phyloP scores from a whole-genome alignment of 2,329 filamentous ascomycete species.

The Colletotrichum cereale region DNA sequence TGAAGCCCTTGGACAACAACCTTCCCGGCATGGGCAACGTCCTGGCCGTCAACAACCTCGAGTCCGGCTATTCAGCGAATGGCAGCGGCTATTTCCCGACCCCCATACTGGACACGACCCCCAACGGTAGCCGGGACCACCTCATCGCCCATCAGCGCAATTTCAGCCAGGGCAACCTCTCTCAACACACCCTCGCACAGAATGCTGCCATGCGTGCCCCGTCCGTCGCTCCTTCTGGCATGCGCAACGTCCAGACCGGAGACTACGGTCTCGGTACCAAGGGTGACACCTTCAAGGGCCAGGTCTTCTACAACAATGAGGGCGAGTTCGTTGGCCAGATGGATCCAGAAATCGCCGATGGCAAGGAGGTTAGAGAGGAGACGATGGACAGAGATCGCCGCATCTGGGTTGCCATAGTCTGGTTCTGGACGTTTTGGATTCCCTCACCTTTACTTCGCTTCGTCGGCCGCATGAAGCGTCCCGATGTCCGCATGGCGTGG shows the following conservation, averaged over 20 bases:
- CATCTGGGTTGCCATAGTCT: constrained; percentile 85
- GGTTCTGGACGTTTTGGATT: constrained; percentile 93
- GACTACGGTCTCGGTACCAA: constrained; percentile 92
- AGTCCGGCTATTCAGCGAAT: constrained; percentile 78
- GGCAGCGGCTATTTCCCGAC: constrained; percentile 78
- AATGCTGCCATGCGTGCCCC: constrained; percentile 60
- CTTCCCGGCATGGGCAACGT: constrained; percentile 48
- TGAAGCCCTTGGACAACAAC: constrained; percentile 74
- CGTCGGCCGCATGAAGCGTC: constrained; percentile 94
- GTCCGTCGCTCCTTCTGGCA: constrained; percentile 71
- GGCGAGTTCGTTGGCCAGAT: constrained; percentile 76
- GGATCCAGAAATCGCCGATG: constrained; percentile 83
- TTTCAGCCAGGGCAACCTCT: constrained; percentile 67
- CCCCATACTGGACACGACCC: constrained; percentile 69
- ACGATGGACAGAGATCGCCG: constrained; percentile 74
- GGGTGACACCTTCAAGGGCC: constrained; percentile 81
- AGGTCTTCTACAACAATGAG: constrained; percentile 80
- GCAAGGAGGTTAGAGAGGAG: constrained; percentile 81
- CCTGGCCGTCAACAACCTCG: constrained; percentile 68
- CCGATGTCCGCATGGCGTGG: constrained; percentile 97
- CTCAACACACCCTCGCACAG: constrained; percentile 64
- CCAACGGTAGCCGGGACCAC: constrained; percentile 79
- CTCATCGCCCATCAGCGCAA: constrained; percentile 71
- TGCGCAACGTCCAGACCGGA: constrained; percentile 70
- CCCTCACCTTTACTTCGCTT: constrained; percentile 86